Base-by-base conservation (phyloP, 768 basidiomycete genomes). In the Mycena albidolilacea region DNA sequence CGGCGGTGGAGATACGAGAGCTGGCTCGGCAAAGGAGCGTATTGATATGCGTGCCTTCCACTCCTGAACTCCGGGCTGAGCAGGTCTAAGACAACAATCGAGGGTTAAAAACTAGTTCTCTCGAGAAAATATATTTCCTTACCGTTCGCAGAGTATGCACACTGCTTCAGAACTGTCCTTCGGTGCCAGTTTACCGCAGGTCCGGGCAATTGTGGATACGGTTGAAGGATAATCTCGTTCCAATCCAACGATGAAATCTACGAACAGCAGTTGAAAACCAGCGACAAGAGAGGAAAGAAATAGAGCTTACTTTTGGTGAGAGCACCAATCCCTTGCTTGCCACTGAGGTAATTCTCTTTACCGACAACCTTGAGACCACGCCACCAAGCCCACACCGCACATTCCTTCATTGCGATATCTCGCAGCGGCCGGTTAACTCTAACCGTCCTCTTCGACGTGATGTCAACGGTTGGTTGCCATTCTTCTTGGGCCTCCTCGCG, bases 151-250 rank as follows among this genome's bases (percentile, higher is more conserved):
- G 7, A 95, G 79, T 14, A 87, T 76, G 78, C 95, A 96, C 8
- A 75, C 77, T 0, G 83, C 85, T 9, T 81, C 81, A 0, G 89
- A 82, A 3, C 81, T 84, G 65, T 87, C 82, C 79, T 93, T 95
- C 0, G 95, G 90, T 10, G 90, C 87, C 37, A 96, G 81, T 81
- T 96, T 96, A 7, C 87, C 90, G 77, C 93, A 94, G 1, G 95
- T 96, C 44, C 93, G 89, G 30, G 90, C 90, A 62, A 96, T 93
- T 0, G 95, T 91, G 9, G 94, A 95, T 12, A 96, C 95, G 0
- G 95, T 96, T 0, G 95, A 94, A 5, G 95, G 95, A 79, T 93
- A 96, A 79, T 95, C 91, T 63, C 87, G 89, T 81, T 96, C 95
- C 38, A 96, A 79, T 3, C 94, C 92, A 21, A 92, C 81, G 69